Conservation (phyloP, 495 filamentous ascomycete species). For the Chaetomium tenue region DNA sequence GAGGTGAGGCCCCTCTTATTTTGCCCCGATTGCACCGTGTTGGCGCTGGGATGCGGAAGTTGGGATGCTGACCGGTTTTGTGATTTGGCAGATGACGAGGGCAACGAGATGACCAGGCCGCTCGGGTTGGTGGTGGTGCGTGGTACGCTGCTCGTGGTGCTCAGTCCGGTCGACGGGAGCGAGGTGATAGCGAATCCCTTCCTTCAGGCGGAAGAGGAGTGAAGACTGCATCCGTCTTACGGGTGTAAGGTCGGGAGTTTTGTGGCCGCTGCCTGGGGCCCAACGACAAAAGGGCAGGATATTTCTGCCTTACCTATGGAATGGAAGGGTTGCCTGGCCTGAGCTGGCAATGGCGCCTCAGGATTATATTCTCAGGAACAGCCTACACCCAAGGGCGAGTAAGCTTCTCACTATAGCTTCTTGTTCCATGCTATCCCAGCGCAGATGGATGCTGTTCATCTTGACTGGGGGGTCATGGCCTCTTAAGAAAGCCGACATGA, state of each 20-base stretch:
- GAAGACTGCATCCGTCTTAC: background rate
- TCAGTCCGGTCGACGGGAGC: slow-evolving; percentile 90
- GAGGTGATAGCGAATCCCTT: slow-evolving; percentile 97
- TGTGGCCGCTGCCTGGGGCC: background rate
- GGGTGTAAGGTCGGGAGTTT: background rate
- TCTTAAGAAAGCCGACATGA: background rate
- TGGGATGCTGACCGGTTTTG: background rate
- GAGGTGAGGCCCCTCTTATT: slow-evolving; percentile 54
- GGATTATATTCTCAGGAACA: background rate
- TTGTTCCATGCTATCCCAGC: background rate
- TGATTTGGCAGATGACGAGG: slow-evolving; percentile 70
- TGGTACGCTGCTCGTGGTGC: slow-evolving; percentile 86
- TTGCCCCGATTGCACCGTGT: background rate
- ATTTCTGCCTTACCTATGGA: background rate
- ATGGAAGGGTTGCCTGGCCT: background rate
- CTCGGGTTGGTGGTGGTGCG: slow-evolving; percentile 90
- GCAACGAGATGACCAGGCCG: slow-evolving; percentile 76
- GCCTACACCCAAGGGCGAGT: background rate
- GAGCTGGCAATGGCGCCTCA: background rate
- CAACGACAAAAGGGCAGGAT: background rate
- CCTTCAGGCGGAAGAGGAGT: slow-evolving; percentile 51
- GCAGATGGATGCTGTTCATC: background rate
- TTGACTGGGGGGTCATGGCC: background rate
- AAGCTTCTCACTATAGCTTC: background rate
- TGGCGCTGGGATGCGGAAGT: background rate